These are phyloP conservation scores for Zygosaccharomyces lentus DNA, from an alignment of 805 yeast species.

Conservation along the genomic window DNA sequence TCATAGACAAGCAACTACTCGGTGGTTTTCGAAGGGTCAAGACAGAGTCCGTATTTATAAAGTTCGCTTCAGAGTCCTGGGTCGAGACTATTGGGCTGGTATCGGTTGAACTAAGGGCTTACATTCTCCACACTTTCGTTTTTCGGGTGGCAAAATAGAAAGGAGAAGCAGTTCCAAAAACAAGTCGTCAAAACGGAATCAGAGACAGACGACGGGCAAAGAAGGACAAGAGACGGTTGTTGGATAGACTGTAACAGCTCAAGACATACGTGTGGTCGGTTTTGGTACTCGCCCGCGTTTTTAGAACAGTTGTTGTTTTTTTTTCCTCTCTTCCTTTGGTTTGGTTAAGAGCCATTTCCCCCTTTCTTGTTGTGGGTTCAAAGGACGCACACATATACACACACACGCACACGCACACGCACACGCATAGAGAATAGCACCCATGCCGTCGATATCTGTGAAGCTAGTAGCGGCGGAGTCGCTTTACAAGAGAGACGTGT, in stretches of 20 bases:
- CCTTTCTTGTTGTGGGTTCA: not conserved
- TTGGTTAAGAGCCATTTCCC: not conserved
- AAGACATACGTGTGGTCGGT: not conserved
- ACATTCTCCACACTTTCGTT: not conserved
- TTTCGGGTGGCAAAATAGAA: not conserved
- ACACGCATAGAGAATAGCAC: not conserved
- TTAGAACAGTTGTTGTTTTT: too few relatives aligned
- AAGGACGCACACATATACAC: not conserved
- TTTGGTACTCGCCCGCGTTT: not conserved
- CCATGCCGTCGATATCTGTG: constrained; percentile 46
- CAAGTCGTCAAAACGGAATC: not conserved
- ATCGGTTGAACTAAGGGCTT: not conserved
- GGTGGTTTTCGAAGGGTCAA: not conserved
- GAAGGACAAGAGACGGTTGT: not conserved
- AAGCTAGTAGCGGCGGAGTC: constrained; percentile 94
- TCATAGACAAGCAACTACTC: not conserved
- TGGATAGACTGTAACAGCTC: not conserved
- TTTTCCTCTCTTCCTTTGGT: not conserved
- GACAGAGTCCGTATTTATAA: not conserved
- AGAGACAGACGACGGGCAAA: not conserved
- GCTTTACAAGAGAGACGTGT: constrained; percentile 89
- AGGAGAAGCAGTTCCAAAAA: not conserved
- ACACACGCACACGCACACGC: not conserved
- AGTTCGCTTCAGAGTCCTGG: not conserved
- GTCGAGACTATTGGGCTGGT: not conserved